Conservation (phyloP, 345 rosid species). For the Citropsis articulata region DNA sequence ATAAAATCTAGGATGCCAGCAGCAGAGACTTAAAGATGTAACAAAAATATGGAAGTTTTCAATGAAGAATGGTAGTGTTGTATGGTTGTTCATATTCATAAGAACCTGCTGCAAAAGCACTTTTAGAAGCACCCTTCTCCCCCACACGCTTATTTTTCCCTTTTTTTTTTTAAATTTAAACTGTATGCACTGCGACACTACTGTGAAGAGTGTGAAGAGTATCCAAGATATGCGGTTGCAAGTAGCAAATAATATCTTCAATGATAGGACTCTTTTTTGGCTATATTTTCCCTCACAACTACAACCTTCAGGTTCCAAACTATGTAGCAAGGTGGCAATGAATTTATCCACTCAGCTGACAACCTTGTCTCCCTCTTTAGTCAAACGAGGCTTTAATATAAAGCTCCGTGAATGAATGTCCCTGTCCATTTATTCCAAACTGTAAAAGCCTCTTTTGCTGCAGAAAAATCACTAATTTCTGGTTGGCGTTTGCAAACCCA, state of each 20-base stretch:
- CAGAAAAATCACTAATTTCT: slow-evolving; percentile 19
- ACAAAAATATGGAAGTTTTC: too few species aligned
- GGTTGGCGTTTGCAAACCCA: slow-evolving; percentile 25
- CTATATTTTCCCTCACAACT: background rate
- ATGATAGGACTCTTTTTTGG: background rate
- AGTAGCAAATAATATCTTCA: background rate
- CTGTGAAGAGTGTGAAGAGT: background rate
- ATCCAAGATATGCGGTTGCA: background rate
- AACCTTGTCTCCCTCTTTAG: slow-evolving; percentile 13
- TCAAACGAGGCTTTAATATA: slow-evolving; percentile 24
- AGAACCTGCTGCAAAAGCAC: background rate
- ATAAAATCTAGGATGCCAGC: too few species aligned
- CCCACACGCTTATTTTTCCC: background rate
- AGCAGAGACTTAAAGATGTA: too few species aligned
- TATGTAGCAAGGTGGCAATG: background rate
- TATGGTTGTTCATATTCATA: background rate
- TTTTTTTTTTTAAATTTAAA: background rate
- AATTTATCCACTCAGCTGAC: slow-evolving; percentile 12
- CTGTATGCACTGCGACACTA: background rate
- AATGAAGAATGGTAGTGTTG: too few species aligned
- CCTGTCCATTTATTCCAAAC: slow-evolving; percentile 22
- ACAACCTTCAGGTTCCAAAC: background rate
- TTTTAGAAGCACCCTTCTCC: background rate
- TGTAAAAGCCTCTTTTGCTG: background rate
- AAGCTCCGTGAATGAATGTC: slow-evolving; percentile 21